A percentile compares a stretch with the other conserved stretches of the same genome.
These are phyloP conservation scores for Phytophthora hibernalis DNA, from an alignment of 352 stramenopile genomes.

Conservation along the genomic window DNA sequence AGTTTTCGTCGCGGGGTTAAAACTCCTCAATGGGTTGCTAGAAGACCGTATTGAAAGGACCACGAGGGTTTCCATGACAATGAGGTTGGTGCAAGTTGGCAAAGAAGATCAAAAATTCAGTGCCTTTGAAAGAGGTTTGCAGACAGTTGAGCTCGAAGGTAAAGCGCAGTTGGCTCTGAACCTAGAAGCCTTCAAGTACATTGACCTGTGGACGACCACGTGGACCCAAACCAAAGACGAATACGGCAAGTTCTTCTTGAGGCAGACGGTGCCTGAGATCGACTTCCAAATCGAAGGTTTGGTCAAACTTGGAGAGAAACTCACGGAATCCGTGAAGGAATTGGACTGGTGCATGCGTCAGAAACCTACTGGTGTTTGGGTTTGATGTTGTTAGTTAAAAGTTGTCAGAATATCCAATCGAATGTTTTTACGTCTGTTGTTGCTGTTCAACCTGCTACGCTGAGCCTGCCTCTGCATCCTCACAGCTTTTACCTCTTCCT, in stretches of 20 bases:
- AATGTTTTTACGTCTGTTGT: not conserved
- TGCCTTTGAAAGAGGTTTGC: slow-evolving; percentile 9
- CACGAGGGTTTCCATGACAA: slow-evolving; percentile 10
- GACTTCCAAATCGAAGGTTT: slow-evolving; percentile 1
- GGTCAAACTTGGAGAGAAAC: slow-evolving; percentile 1
- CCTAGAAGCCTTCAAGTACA: slow-evolving; percentile 7
- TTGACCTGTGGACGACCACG: slow-evolving; percentile 18
- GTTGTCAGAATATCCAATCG: not conserved
- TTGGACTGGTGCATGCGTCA: slow-evolving; percentile 14
- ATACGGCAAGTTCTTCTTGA: slow-evolving; percentile 24
- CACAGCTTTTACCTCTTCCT: slow-evolving; percentile 46
- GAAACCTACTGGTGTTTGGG: slow-evolving; percentile 15
- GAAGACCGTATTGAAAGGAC: slow-evolving; percentile 26
- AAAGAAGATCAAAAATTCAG: slow-evolving; percentile 14
- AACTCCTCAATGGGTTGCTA: slow-evolving; percentile 27
- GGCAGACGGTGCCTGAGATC: slow-evolving; percentile 1
- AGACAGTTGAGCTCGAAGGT: slow-evolving; percentile 5
- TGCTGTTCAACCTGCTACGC: slow-evolving; percentile 11
- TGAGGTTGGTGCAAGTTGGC: slow-evolving; percentile 7
- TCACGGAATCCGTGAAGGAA: slow-evolving; percentile 7
- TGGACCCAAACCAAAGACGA: slow-evolving; percentile 22
- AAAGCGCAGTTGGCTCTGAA: slow-evolving; percentile 22
- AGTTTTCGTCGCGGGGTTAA: slow-evolving; percentile 22
- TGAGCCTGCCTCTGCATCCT: slow-evolving; percentile 36
- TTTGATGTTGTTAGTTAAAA: too few relatives aligned